These are phyloP conservation scores for Corynascus novoguineensis DNA, from an alignment of 495 filamentous ascomycete genomes.

Conservation along the genomic window DNA sequence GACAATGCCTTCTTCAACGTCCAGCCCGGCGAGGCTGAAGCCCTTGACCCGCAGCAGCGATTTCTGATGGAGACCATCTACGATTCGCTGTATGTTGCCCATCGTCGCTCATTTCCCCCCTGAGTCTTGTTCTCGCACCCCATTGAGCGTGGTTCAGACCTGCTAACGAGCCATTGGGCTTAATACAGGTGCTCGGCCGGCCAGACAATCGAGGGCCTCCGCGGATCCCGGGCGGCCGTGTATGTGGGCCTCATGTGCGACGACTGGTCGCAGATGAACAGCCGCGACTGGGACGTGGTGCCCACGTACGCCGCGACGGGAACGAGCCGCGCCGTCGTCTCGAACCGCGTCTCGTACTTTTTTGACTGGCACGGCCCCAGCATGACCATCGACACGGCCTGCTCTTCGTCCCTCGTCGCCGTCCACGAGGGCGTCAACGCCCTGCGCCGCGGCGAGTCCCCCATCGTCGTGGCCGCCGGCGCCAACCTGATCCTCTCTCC, in stretches of 20 bases:
- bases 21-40: constrained; percentile 41
- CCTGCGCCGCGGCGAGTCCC: constrained; percentile 35
- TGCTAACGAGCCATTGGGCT: too few relatives aligned
- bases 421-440: constrained; percentile 49
- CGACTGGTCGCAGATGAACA: constrained; percentile 20
- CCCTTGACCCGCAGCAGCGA: constrained; percentile 51
- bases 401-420: constrained; percentile 48
- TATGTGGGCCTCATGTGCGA: constrained; percentile 15
- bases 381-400: constrained; percentile 47
- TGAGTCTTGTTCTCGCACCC: too few relatives aligned
- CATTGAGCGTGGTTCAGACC: too few relatives aligned
- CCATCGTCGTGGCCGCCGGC: constrained; percentile 45
- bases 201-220: constrained; percentile 60
- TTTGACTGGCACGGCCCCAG: constrained; percentile 42
- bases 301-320: constrained; percentile 47
- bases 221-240: constrained; percentile 9
- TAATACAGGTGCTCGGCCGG: constrained; percentile 45
- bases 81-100: constrained; percentile 58
- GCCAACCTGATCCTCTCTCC: constrained; percentile 48
- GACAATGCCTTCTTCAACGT: constrained; percentile 51
- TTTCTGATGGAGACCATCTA: constrained; percentile 47
- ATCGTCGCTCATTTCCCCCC: too few relatives aligned
- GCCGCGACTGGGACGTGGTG: constrained; percentile 3
- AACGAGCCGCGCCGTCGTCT: constrained; percentile 27
- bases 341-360: constrained; percentile 48